Percentiles rank a stretch among this genome's conserved stretches.
These are phyloP conservation scores for Paecilomyces sp. DNA, from an alignment of 2,329 filamentous ascomycete species.

Conservation along the genomic window DNA sequence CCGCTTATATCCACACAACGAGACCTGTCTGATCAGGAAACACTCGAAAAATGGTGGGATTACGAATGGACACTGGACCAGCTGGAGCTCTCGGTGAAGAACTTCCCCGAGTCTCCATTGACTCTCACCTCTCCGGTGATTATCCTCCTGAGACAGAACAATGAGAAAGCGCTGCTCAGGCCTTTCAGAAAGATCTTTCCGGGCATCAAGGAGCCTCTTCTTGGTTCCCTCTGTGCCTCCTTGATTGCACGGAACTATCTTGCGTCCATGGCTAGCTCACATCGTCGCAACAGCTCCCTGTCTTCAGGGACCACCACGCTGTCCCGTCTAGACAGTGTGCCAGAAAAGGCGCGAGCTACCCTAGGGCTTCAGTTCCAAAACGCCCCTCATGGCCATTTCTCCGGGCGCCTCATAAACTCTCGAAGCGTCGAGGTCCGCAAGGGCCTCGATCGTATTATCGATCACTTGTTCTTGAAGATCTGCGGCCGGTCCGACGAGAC, in stretches of 20 bases:
- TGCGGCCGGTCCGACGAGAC: conserved; percentile 27
- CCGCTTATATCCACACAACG: conserved; percentile 10
- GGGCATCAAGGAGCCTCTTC: conserved; percentile 21
- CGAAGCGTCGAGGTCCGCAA: conserved; percentile 22
- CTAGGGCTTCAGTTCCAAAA: conserved; percentile 23
- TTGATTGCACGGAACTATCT: conserved; percentile 32
- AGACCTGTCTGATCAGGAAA: conserved; percentile 17
- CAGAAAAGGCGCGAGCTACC: conserved; percentile 25
- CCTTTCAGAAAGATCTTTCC: conserved; percentile 32
- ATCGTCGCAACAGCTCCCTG: conserved; percentile 15
- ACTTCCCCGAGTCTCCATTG: conserved; percentile 27
- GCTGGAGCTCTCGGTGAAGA: conserved; percentile 29
- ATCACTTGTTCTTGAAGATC: conserved; percentile 28
- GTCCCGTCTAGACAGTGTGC: conserved; percentile 21
- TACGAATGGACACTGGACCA: conserved; percentile 34
- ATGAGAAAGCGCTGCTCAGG: conserved; percentile 26
- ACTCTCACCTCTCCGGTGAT: conserved; percentile 32
- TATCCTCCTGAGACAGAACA: conserved; percentile 28
- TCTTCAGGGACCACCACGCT: conserved; percentile 10
- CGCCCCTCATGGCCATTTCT: conserved; percentile 17
- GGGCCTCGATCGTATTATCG: conserved; percentile 27
- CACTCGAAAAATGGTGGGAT: conserved; percentile 26
- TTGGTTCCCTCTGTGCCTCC: conserved; percentile 30
- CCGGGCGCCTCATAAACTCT: conserved; percentile 21
- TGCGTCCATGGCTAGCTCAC: conserved; percentile 19